These are phyloP conservation scores for Populus trichocarpa DNA, from an alignment of 441 rosid genomes.

Conservation along the genomic window DNA sequence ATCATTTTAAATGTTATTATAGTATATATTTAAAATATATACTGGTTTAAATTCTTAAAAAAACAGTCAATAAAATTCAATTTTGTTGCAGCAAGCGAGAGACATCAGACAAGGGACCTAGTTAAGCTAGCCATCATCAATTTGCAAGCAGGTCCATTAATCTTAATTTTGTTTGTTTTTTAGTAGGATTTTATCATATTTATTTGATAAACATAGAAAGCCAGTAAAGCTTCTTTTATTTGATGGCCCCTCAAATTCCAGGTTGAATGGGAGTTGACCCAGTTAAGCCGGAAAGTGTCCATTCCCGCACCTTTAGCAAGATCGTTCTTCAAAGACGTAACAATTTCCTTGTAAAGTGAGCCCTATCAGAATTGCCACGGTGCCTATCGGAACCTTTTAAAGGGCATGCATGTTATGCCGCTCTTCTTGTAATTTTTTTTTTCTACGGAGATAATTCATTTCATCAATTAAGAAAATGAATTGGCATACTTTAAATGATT, in stretches of 20 bases:
- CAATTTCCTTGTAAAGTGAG: background rate
- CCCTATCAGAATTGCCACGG: no score
- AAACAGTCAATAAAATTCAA: no score
- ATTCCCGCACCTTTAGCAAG: constrained; percentile 6
- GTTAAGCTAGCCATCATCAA: background rate
- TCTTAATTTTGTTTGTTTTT: background rate
- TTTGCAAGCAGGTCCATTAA: background rate
- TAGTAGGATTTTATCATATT: background rate
- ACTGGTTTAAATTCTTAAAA: no score
- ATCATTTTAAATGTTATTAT: no score
- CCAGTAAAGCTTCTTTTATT: no score
- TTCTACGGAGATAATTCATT: background rate
- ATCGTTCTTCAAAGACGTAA: background rate
- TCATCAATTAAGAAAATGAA: background rate
- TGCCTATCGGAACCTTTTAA: no score
- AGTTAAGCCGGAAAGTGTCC: background rate
- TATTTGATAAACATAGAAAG: background rate
- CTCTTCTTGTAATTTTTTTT: no score
- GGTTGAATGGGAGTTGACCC: background rate
- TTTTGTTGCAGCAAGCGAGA: no score
- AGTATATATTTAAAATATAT: no score
- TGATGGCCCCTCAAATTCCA: no score
- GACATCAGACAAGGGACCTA: no score
- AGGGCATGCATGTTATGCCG: no score
- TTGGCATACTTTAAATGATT: background rate